Evolutionary conservation across 2,329 filamentous ascomycete genomes (phyloP).

Genomic region (Akanthomyces uredinophilus): DNA sequence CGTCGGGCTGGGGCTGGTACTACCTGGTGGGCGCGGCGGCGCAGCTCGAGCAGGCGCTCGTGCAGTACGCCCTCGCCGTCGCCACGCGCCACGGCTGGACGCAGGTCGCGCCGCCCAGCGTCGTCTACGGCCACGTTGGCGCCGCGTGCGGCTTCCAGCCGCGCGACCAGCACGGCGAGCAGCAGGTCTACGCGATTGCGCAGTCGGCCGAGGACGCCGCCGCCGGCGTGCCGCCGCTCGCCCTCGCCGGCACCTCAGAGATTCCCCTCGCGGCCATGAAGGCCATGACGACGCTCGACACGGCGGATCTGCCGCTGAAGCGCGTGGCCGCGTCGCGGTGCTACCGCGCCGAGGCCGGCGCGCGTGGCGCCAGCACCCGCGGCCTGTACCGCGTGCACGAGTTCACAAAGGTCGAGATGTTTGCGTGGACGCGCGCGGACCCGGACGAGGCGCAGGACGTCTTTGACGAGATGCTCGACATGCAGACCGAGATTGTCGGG

Average conservation of each 20-base stretch:
- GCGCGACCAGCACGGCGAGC: conserved; percentile 82
- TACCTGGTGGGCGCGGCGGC: conserved; percentile 89
- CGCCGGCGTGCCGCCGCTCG: conserved; percentile 61
- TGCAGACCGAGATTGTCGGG: conserved; percentile 78
- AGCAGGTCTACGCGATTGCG: conserved; percentile 80
- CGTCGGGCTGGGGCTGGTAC: conserved; percentile 96
- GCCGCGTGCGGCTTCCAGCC: conserved; percentile 92
- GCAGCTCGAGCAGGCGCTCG: conserved; percentile 86
- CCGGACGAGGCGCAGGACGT: conserved; percentile 45
- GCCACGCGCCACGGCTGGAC: conserved; percentile 72
- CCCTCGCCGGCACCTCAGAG: conserved; percentile 84
- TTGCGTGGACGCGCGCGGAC: conserved; percentile 74
- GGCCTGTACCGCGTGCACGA: conserved; percentile 96
- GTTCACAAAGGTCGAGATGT: conserved; percentile 98
- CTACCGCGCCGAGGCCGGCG: conserved; percentile 91
- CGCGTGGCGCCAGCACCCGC: conserved; percentile 84
- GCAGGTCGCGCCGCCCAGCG: conserved; percentile 74
- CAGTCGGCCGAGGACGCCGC: conserved; percentile 59
- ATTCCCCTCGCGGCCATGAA: conserved; percentile 92
- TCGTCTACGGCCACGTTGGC: conserved; percentile 90
- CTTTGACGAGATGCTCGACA: conserved; percentile 79
- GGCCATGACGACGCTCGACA: conserved; percentile 64
- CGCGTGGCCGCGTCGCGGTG: conserved; percentile 83
- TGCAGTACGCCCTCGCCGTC: conserved; percentile 76
- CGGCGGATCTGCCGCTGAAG: conserved; percentile 66